Conservation (phyloP, 345 rosid genomes). For the Fremontodendron californicum region DNA sequence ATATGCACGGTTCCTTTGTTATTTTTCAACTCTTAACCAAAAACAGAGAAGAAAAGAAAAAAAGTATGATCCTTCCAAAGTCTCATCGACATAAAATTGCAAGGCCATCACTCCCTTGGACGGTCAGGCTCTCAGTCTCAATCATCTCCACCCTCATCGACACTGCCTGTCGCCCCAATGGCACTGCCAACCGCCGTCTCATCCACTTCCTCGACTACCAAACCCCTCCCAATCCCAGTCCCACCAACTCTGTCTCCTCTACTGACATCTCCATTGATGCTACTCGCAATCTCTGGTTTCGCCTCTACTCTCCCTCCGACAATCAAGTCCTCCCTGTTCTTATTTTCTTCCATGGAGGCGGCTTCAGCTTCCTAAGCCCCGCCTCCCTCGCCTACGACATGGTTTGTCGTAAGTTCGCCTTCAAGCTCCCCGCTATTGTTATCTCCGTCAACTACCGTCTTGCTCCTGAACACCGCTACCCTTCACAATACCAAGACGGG, state of each 20-base stretch:
- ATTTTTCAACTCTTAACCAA: no score
- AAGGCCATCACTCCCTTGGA: conserved; percentile 48
- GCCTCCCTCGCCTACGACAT: conserved; percentile 43
- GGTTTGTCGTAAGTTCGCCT: conserved; percentile 60
- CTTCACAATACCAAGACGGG: conserved; percentile 73
- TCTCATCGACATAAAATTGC: background rate
- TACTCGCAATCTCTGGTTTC: conserved; percentile 72
- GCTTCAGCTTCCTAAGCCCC: conserved; percentile 62
- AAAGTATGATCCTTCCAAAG: background rate
- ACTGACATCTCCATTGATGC: conserved; percentile 55
- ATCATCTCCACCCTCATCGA: conserved; percentile 37
- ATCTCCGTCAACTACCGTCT: conserved; percentile 77
- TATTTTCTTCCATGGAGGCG: conserved; percentile 85
- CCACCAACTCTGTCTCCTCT: conserved; percentile 45
- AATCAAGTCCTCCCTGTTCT: conserved; percentile 48
- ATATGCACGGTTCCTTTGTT: no score
- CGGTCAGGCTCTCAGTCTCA: conserved; percentile 44
- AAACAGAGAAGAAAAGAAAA: no score
- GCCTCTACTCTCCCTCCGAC: conserved; percentile 41
- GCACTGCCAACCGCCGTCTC: conserved; percentile 63
- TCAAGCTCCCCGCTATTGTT: conserved; percentile 45
- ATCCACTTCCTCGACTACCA: conserved; percentile 46
- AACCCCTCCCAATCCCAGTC: conserved; percentile 40
- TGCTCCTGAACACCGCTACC: conserved; percentile 67
- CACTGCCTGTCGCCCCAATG: conserved; percentile 41